phyloP scores from a whole-genome alignment of 2,329 filamentous ascomycete species.

The Endocalyx cinctus region DNA sequence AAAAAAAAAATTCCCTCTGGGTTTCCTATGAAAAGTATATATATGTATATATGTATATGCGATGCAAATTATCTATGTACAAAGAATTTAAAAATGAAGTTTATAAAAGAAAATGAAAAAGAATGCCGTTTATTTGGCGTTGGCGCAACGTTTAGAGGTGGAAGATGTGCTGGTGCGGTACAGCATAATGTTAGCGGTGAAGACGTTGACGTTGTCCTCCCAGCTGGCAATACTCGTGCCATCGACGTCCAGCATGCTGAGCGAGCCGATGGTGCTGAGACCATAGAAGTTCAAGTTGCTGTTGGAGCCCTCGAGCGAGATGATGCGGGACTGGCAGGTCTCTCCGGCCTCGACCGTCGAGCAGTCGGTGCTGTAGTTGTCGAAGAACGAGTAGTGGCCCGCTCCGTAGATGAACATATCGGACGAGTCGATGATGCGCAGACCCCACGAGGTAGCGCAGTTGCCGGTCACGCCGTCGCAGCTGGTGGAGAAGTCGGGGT shows the following conservation, averaged over 20 bases:
- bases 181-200: constrained; percentile 26
- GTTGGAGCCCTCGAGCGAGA: constrained; percentile 31
- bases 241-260: constrained; percentile 32
- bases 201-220: constrained; percentile 28
- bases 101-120: too few relatives aligned
- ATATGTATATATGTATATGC: too few relatives aligned
- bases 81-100: too few relatives aligned
- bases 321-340: constrained; percentile 35
- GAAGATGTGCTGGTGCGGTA: too few relatives aligned
- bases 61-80: too few relatives aligned
- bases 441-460: constrained; percentile 51
- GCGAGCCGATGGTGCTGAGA: constrained; percentile 41
- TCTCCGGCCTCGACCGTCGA: constrained; percentile 29
- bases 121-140: too few relatives aligned
- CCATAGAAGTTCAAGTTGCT: constrained; percentile 37
- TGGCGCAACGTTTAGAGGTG: too few relatives aligned
- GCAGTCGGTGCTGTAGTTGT: constrained; percentile 48
- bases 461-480: constrained; percentile 34
- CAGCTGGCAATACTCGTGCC: constrained; percentile 25
- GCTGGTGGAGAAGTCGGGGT: constrained; percentile 43
- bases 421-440: constrained; percentile 51
- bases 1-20: too few relatives aligned
- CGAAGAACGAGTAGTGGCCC: constrained; percentile 58
- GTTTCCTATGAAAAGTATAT: too few relatives aligned
- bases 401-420: constrained; percentile 53